Percentiles rank a stretch among this genome's conserved stretches.
Conservation (phyloP, 2,329 filamentous ascomycete genomes). For the Verticillium alfalfae region DNA sequence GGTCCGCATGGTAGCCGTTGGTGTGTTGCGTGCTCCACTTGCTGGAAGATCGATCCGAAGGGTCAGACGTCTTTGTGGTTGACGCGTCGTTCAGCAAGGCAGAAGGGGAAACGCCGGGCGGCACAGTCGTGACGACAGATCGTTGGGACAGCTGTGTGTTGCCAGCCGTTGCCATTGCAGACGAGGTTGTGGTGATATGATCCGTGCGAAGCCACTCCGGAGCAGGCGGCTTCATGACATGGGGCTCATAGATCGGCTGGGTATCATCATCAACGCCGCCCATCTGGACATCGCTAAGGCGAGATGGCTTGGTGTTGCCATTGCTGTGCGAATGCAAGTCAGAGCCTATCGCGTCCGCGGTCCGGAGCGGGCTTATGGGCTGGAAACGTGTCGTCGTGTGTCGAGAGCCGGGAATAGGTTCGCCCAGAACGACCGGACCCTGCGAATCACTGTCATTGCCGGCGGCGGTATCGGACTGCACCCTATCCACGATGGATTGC, state of each 20-base stretch:
- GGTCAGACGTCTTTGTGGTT: conserved; percentile 83
- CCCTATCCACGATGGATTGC: conserved; percentile 46
- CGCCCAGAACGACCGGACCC: conserved; percentile 57
- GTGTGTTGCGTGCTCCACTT: conserved; percentile 67
- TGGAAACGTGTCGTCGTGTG: conserved; percentile 48
- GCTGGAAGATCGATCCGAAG: conserved; percentile 58
- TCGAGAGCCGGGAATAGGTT: conserved; percentile 50
- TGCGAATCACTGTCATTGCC: conserved; percentile 49
- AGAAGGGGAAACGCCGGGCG: conserved; percentile 52
- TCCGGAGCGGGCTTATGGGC: conserved; percentile 53
- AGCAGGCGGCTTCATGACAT: conserved; percentile 44
- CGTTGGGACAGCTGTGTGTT: conserved; percentile 60
- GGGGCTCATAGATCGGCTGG: conserved; percentile 38
- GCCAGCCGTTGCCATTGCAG: conserved; percentile 34
- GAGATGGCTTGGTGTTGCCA: conserved; percentile 45
- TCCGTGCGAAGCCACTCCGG: conserved; percentile 17
- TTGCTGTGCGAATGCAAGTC: conserved; percentile 43
- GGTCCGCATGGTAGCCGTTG: conserved; percentile 55
- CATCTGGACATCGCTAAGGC: conserved; percentile 57
- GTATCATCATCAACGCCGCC: conserved; percentile 44
- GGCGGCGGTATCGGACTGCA: conserved; percentile 44
- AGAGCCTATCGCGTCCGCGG: conserved; percentile 44
- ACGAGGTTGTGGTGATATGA: conserved; percentile 20
- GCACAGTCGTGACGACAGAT: conserved; percentile 53
- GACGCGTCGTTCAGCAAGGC: conserved; percentile 76